Evolutionary conservation across 352 stramenopile species (phyloP), one percentile per base, ranked within the genome.

Genomic region (Globisporangium solare): DNA sequence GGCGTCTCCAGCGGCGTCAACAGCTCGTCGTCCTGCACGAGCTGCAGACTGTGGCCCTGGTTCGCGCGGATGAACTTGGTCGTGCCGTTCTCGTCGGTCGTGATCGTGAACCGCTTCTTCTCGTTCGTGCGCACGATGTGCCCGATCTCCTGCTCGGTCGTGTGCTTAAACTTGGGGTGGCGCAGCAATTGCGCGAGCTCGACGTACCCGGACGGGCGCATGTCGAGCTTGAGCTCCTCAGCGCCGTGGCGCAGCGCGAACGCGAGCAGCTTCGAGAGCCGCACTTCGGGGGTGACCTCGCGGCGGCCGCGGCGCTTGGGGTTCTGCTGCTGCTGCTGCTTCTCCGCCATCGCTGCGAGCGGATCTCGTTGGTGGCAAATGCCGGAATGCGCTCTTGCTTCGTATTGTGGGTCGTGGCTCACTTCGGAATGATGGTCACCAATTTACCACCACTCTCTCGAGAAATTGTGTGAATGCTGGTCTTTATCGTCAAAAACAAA

Each of bases 31-130:
- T 94, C 83, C 31, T 78, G 59, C 4, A 94, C 83, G 31, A 79
- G 43, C 56, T 74, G 51, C 22, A 94, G 56, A 11, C 79, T 83
- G 63, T 94, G 85, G 6, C 85, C 85, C 54, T 94, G 85, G 62
- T 92, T 93, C 10, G 85, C 85, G 50, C 85, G 85, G 54, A 94
- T 92, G 57, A 73, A 90, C 47, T 75, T 72, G 7, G 66, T 39
- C 0, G 41, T 7, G 13, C 71, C 73, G 2, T 48, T 60, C 27
- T 68, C 73, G 54, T 89, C 76, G 0, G 70, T 84, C 13, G 71
- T 84, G 52, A 94, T 65, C 20, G 71, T 67, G 61, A 90, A 94
- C 2, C 85, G 70, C 67, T 90, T 87, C 64, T 94, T 94, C 17
- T 63, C 64, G 58, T 88, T 85, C 5, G 63, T 79, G 13, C 63